Conservation (phyloP, 768 basidiomycete genomes). For the Auricularia sp. region DNA sequence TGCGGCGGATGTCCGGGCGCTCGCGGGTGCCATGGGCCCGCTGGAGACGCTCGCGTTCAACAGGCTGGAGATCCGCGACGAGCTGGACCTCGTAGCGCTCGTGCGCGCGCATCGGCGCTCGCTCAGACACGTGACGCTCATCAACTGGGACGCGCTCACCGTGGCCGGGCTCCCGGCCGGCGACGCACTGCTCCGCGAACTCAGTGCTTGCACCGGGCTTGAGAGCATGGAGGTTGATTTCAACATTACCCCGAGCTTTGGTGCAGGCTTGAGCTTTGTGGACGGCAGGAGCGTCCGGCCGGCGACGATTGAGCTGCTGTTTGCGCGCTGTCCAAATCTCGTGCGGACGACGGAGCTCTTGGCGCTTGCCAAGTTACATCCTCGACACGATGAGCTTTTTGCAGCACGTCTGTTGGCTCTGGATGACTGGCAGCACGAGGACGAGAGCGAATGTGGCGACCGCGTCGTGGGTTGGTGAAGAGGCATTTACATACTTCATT, state of each 20-base stretch:
- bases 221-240: neutral
- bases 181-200: neutral
- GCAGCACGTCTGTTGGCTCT: neutral
- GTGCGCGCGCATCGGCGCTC: neutral
- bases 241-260: neutral
- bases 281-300: neutral
- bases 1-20: neutral
- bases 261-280: neutral
- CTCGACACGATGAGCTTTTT: neutral
- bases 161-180: neutral
- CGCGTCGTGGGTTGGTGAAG: neutral
- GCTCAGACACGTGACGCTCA: neutral
- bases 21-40: neutral
- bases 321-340: neutral
- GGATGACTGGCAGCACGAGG: neutral
- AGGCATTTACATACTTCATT: too few relatives aligned
- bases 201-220: neutral
- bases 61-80: neutral
- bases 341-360: neutral
- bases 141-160: slow-evolving; percentile 1
- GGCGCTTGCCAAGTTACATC: neutral
- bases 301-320: neutral
- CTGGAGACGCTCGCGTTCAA: neutral
- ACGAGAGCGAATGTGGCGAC: neutral
- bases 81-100: neutral